Conservation (phyloP, 257 asterid genomes). For the Penstemon barbatus region DNA sequence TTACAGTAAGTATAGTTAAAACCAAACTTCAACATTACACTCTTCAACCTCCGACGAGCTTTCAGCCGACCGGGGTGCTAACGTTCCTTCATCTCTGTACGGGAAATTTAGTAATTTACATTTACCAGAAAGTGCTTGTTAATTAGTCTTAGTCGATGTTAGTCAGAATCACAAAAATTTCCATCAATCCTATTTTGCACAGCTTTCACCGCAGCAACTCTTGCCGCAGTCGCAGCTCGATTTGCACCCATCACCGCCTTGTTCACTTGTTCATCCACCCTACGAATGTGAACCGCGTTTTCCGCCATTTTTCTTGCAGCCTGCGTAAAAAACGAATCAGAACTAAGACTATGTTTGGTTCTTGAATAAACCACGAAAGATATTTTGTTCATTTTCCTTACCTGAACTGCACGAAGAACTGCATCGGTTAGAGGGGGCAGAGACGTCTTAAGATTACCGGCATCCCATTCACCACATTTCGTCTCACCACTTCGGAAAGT, state of each 20-base stretch:
- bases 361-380: too few species aligned
- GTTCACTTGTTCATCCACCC: conserved; percentile 75
- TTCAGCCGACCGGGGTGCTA: conserved; percentile 40
- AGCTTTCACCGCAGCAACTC: conserved; percentile 95
- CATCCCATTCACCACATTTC: conserved; percentile 67
- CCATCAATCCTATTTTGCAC: conserved; percentile 83
- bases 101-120: conserved; percentile 38
- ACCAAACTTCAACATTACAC: conserved; percentile 23
- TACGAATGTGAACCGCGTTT: conserved; percentile 46
- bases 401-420: conserved; percentile 59
- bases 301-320: conserved; percentile 81
- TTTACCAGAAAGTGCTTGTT: conserved; percentile 16
- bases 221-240: conserved; percentile 81
- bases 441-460: conserved; percentile 45
- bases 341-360: too few species aligned
- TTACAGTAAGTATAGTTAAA: conserved; percentile 36
- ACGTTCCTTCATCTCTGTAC: conserved; percentile 8
- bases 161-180: conserved; percentile 55
- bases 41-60: conserved; percentile 39
- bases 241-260: conserved; percentile 76
- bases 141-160: conserved; percentile 31
- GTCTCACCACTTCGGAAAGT: conserved; percentile 51
- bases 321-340: conserved; percentile 33
- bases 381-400: conserved; percentile 1
- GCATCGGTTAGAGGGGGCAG: conserved; percentile 36